Base-by-base conservation (phyloP, 2,329 filamentous ascomycete species). In the Penicillium occitanis region DNA sequence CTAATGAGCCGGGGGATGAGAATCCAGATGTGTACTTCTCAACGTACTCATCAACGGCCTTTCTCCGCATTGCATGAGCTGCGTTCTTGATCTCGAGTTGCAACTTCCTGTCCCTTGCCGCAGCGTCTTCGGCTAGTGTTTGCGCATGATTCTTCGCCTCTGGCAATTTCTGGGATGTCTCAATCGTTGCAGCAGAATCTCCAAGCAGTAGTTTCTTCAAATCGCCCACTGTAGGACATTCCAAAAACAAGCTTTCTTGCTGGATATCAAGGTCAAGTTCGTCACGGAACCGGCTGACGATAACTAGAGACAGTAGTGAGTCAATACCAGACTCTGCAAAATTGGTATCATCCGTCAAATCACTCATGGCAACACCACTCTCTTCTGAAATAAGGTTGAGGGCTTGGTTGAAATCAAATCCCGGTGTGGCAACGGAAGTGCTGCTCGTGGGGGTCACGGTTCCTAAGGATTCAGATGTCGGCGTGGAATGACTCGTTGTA, bases 261-360 rank as follows among this genome's bases (percentile, higher is more conserved):
- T 19, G 44, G n/a, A 46, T 19, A 22, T 46, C 44, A 19, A 46
- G n/a, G 7, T 46, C 44, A 10, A 79, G 69, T 33, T 65, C 55
- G n/a, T 70, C 68, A 8, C 72, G 60, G 42, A 78, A 71, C 46
- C 73, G 74, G 33, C 70, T 69, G 1, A 70, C 61, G 14, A 78
- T 70, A 3, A 74, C 72, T 14, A 79, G 65, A 13, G 69, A 71
- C 67, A 78, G 69, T 4, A 79, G 68, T 35, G 71, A 74, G 68
- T 79, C 77, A 59, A 79, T 66, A 2, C 76, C 77, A 7, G 77
- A 37, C n/a, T 69, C 58, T 11, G 65, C 68, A 60, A 73, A 66
- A 14, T 25, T 28, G 11, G 19, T 51, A 14, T 51, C 48, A 14
- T 51, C 25, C 1, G 48, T 51, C 48, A 51, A n/a, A 1, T 51